These are phyloP conservation scores for Plasmodium knowlesi DNA, from an alignment of 169 alveolate species.

Conservation along the genomic window DNA sequence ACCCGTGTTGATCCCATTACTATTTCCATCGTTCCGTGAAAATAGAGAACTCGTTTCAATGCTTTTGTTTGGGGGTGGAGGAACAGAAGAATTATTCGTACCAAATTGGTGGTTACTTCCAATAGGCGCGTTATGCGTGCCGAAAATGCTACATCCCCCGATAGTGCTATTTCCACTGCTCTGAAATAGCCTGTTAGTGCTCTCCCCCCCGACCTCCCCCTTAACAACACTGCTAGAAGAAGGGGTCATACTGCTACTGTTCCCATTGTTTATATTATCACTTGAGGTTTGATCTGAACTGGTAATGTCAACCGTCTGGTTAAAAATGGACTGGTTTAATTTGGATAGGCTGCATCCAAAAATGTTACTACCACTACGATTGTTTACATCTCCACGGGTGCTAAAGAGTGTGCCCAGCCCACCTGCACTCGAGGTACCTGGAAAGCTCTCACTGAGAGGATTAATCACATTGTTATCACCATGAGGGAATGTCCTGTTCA, in stretches of 20 bases:
- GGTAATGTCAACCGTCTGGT: neutral
- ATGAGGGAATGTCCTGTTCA: neutral
- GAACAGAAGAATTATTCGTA: neutral
- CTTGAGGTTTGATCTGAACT: neutral
- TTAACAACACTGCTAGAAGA: neutral
- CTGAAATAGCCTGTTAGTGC: neutral
- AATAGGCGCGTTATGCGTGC: neutral
- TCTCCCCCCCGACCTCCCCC: neutral
- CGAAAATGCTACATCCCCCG: neutral
- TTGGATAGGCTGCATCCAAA: neutral
- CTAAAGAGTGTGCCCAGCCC: neutral
- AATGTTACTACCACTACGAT: neutral
- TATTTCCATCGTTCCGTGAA: neutral
- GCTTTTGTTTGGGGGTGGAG: neutral
- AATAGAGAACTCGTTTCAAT: neutral
- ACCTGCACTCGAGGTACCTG: neutral
- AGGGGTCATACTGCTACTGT: neutral
- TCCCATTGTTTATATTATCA: neutral
- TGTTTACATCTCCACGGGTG: neutral
- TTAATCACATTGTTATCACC: neutral
- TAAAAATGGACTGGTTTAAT: neutral
- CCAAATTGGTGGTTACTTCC: neutral
- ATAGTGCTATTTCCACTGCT: neutral
- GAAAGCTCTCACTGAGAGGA: conserved; percentile 14
- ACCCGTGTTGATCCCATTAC: neutral